These are phyloP conservation scores for Panaeolus cyanescens DNA, from an alignment of 768 basidiomycete genomes.

Conservation along the genomic window DNA sequence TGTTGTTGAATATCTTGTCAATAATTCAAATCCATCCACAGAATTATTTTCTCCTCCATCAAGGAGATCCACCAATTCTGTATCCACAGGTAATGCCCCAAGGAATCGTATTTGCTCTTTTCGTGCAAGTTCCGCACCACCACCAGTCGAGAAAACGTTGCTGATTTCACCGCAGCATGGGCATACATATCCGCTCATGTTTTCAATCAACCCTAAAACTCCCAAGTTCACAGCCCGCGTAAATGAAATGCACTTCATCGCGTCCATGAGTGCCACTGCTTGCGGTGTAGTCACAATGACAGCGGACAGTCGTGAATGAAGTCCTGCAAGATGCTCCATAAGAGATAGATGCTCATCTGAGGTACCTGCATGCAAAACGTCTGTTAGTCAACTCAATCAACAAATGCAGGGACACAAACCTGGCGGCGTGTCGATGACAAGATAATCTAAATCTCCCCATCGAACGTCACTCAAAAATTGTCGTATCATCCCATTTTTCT, in stretches of 20 bases:
- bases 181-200: slow-evolving; percentile 98
- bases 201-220: slow-evolving; percentile 92
- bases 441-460: slow-evolving; percentile 92
- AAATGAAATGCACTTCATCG: slow-evolving; percentile 95
- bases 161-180: slow-evolving; percentile 96
- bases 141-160: slow-evolving; percentile 93
- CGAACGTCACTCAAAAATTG: slow-evolving; percentile 94
- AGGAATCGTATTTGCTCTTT: slow-evolving; percentile 76
- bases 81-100: slow-evolving; percentile 91
- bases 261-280: slow-evolving; percentile 93
- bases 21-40: slow-evolving; percentile 46
- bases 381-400: slow-evolving; percentile 16
- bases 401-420: slow-evolving; percentile 47
- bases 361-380: slow-evolving; percentile 69
- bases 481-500: slow-evolving; percentile 98
- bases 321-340: slow-evolving; percentile 88
- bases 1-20: slow-evolving; percentile 67
- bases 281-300: slow-evolving; percentile 97
- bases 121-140: slow-evolving; percentile 86
- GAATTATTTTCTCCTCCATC: slow-evolving; percentile 57
- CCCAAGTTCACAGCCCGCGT: slow-evolving; percentile 85
- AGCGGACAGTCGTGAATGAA: slow-evolving; percentile 75
- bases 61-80: slow-evolving; percentile 82
- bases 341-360: slow-evolving; percentile 98
- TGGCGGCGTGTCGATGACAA: slow-evolving; percentile 95